phyloP scores from a whole-genome alignment of 176 grass and related monocot species.

The Themeda triandra region DNA sequence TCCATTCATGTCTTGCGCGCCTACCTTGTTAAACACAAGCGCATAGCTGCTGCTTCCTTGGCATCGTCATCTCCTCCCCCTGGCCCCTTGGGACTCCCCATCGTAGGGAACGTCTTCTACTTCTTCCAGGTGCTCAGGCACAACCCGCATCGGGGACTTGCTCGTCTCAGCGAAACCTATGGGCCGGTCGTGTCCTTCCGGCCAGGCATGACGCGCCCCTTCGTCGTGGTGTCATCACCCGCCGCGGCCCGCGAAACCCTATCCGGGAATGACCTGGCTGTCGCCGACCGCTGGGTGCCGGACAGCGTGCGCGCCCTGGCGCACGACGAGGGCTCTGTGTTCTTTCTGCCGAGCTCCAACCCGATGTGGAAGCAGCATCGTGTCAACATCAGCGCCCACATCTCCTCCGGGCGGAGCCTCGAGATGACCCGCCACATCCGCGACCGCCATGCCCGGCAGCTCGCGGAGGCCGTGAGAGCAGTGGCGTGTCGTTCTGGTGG shows the following conservation, averaged over 20 bases:
- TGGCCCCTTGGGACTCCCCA: no score
- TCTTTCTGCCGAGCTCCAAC: slow-evolving; percentile 3
- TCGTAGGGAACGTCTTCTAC: no score
- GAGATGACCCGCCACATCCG: not conserved
- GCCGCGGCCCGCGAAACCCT: slow-evolving; percentile 19
- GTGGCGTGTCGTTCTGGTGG: no score
- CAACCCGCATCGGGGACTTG: no score
- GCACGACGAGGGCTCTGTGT: not conserved
- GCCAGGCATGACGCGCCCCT: not conserved
- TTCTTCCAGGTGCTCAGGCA: no score
- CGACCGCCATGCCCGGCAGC: slow-evolving; percentile 1
- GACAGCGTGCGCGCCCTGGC: not conserved
- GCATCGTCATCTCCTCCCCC: no score
- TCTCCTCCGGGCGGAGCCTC: not conserved
- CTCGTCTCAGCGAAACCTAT: no score
- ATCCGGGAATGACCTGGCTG: not conserved
- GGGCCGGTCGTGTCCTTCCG: not conserved
- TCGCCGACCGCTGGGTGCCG: not conserved
- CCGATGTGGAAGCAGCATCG: slow-evolving; percentile 27
- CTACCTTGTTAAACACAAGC: no score
- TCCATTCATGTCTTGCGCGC: no score
- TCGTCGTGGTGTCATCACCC: slow-evolving; percentile 21
- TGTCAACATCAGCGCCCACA: no score
- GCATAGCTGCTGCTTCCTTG: no score
- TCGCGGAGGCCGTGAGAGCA: not conserved